Evolutionary conservation across 805 yeast genomes (phyloP), one percentile per base, ranked within the genome.

Genomic region (Metschnikowia borealis): DNA sequence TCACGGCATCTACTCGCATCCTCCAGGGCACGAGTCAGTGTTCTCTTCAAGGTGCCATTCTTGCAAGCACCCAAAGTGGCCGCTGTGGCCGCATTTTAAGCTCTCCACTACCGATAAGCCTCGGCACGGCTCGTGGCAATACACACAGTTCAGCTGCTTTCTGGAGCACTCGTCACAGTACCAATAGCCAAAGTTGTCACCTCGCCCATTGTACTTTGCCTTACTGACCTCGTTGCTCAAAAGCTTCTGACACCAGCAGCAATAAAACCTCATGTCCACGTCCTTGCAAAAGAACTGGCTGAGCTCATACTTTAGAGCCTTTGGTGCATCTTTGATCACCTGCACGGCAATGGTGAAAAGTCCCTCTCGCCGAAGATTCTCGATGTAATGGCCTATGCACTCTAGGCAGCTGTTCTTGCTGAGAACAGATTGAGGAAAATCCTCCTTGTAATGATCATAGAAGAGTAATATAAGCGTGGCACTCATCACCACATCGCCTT

Each of bases 31-130:
- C 49, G 81, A 88, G 2, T 68, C 61, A 73, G 85, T 83, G 14
- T 71, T 73, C 36, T 80, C 84, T 1, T 78, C 82, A 18, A 83
- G 63, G 60, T 87, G 83, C 97, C 97, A 92, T 35, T 78, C 75
- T 52, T 77, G 75, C 60, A 89, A 70, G 70, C 98, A 92, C 2
- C 83, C 84, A 61, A 82, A 82, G 68, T 92, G 98, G 1, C 92
- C 90, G 50, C 83, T 75, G 66, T 92, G 98, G 0, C 97, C 97
- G 71, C 98, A 92, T 23, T 72, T 78, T 46, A 86, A 64, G 55
- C 73, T 53, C 73, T 69, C 53, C 71, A 78, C 74, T 14, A 87
- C 79, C 14, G 84, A 77, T 49, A 87, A 71, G 0, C 95, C 95
- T 56, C 79, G 81, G 59, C 91, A 74, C 0, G 96, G 89, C 61